Percentiles rank a stretch among this genome's conserved stretches.
Evolutionary conservation across 2,329 filamentous ascomycete genomes (phyloP).

Genomic region (Rutstroemia sp.): DNA sequence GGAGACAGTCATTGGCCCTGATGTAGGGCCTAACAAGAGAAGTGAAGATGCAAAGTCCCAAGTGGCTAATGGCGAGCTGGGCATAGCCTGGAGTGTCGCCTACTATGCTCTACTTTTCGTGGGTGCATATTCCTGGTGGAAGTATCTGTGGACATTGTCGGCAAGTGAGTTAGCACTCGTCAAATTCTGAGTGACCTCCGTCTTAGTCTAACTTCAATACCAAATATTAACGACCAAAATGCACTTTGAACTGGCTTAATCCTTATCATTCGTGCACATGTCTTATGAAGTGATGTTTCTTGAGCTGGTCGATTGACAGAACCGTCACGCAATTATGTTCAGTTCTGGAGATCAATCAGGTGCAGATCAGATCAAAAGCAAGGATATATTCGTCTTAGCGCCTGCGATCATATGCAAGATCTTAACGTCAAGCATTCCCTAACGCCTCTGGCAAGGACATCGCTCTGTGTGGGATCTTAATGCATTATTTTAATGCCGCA

Average conservation of each 20-base stretch:
- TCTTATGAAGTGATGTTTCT: no score
- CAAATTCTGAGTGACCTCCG: slow-evolving; percentile 13
- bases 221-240: neutral
- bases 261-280: no score
- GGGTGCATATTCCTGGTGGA: slow-evolving; percentile 67
- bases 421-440: neutral
- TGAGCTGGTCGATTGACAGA: no score
- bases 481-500: neutral
- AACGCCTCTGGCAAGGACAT: neutral
- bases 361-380: neutral
- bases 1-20: slow-evolving; percentile 18
- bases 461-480: neutral
- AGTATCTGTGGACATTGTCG: slow-evolving; percentile 64
- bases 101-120: slow-evolving; percentile 73
- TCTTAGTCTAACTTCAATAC: neutral
- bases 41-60: slow-evolving; percentile 28
- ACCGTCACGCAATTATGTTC: no score
- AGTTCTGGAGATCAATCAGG: neutral
- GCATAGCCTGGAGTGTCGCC: slow-evolving; percentile 58
- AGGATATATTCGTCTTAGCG: neutral
- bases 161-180: slow-evolving; percentile 47
- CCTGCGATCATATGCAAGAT: neutral
- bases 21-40: slow-evolving; percentile 32
- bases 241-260: no score
- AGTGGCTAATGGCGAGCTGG: slow-evolving; percentile 27